phyloP scores from a whole-genome alignment of 2,329 filamentous ascomycete genomes.

The Fusarium proliferatum region DNA sequence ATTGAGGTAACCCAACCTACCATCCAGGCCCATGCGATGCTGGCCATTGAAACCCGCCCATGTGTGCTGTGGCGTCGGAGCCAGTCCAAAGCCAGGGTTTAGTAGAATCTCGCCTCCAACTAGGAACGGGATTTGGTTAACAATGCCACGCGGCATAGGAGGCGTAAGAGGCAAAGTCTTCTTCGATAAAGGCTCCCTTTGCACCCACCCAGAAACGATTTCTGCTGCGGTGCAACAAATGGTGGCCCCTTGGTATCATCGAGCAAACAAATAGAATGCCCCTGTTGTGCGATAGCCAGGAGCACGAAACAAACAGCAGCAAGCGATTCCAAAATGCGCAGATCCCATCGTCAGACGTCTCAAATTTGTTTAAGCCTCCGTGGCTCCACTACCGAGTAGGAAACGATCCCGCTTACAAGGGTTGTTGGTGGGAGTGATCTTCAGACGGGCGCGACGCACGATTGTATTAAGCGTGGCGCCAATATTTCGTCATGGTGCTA shows the following conservation, averaged over 20 bases:
- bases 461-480: slow-evolving; percentile 30
- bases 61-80: slow-evolving; percentile 29
- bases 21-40: slow-evolving; percentile 2
- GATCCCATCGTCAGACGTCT: slow-evolving; percentile 21
- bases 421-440: slow-evolving; percentile 11
- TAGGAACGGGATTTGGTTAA: slow-evolving; percentile 4
- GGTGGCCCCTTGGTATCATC: slow-evolving; percentile 14
- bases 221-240: slow-evolving; percentile 2
- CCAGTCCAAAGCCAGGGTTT: slow-evolving; percentile 12
- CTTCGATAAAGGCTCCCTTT: slow-evolving; percentile 1
- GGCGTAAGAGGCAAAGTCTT: slow-evolving; percentile 4
- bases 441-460: slow-evolving; percentile 15
- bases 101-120: background rate
- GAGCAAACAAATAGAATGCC: slow-evolving; percentile 15
- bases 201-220: slow-evolving; percentile 3
- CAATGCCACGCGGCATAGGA: slow-evolving; percentile 30
- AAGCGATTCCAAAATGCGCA: background rate
- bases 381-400: slow-evolving; percentile 1
- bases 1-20: slow-evolving; percentile 30
- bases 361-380: slow-evolving; percentile 8
- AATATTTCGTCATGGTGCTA: slow-evolving; percentile 35
- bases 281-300: background rate
- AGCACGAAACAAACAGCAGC: slow-evolving; percentile 2
- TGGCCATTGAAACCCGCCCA: slow-evolving; percentile 31
- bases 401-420: slow-evolving; percentile 20